These are phyloP conservation scores for Camellia japonica DNA, from an alignment of 148 eudicot species.

Conservation along the genomic window DNA sequence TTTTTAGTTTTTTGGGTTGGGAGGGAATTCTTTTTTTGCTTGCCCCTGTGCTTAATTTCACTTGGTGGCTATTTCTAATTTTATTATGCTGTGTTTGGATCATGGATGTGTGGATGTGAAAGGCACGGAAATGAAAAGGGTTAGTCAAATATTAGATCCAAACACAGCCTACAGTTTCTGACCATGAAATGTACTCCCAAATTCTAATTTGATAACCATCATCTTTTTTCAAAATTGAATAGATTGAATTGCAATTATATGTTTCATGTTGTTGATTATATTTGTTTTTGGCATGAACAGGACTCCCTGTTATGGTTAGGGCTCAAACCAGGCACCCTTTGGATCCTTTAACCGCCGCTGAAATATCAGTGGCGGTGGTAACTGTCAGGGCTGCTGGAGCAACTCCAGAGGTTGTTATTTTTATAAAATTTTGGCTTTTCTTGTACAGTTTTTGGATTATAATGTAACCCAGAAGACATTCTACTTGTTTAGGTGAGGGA, in stretches of 20 bases:
- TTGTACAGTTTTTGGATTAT: neutral
- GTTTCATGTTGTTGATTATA: neutral
- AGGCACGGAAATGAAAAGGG: no score
- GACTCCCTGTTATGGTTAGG: slow-evolving; percentile 40
- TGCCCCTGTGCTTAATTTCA: neutral
- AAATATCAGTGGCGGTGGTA: slow-evolving; percentile 81
- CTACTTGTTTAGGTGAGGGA: slow-evolving; percentile 52
- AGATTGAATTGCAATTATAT: neutral
- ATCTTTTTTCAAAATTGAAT: neutral
- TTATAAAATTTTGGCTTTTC: neutral
- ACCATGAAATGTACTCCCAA: no score
- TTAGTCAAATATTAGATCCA: no score
- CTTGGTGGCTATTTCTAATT: neutral
- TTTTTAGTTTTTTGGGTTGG: neutral
- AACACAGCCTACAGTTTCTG: neutral
- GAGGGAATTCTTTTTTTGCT: neutral
- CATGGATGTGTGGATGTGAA: no score
- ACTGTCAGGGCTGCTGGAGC: slow-evolving; percentile 92
- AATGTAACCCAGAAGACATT: neutral
- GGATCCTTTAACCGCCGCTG: slow-evolving; percentile 79
- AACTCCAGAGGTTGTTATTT: slow-evolving; percentile 66
- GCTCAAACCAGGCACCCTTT: slow-evolving; percentile 76
- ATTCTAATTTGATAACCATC: neutral
- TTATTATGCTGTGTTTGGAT: no score
- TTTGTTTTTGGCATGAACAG: slow-evolving; percentile 20